Evolutionary conservation across 192 early-diverging fungal genomes (phyloP), one percentile per base, ranked within the genome.

Genomic region (Phycomyces blakesleeanus): DNA sequence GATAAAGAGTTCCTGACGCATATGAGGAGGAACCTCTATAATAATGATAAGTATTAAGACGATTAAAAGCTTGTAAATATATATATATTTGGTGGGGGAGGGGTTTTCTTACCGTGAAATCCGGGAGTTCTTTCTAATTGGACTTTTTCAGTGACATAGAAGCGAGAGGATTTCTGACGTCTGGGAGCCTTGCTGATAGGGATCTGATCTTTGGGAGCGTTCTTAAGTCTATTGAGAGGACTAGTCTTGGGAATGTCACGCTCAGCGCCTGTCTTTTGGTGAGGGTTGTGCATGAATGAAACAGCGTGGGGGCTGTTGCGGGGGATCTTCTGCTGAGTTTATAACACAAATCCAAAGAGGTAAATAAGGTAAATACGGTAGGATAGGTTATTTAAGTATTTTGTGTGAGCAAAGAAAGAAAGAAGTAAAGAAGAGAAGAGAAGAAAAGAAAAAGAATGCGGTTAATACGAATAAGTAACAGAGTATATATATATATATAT

Each of bases 61-160:
- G n/a, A n/a, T n/a, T n/a, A n/a, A n/a, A n/a, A n/a, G n/a, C n/a
- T n/a, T n/a, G n/a, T n/a, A n/a, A n/a, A n/a, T n/a, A n/a, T n/a
- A n/a, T n/a, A n/a, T n/a, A n/a, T n/a, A n/a, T n/a, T n/a, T n/a
- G n/a, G n/a, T n/a, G n/a, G n/a, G n/a, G n/a, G n/a, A n/a, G n/a
- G n/a, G n/a, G n/a, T n/a, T n/a, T n/a, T n/a, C n/a, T 78, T 68
- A 89, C 92, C 92, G 72, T 90, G 88, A 57, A 94, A 85, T 24
- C 67, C 76, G 18, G 83, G 78, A 29, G 92, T 77, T 65, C 84
- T 87, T 57, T 94, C 92, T 58, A 94, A 69, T 62, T 90, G 83
- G 18, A 93, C 87, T 20, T 83, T 82, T 72, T 91, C 91, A 5
- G 87, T 87, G 6, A 90, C 87, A 73, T 94, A 89, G 64, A 93